These are phyloP conservation scores for Coemansia sp. DNA, from an alignment of 192 early-diverging fungal genomes.

Conservation along the genomic window DNA sequence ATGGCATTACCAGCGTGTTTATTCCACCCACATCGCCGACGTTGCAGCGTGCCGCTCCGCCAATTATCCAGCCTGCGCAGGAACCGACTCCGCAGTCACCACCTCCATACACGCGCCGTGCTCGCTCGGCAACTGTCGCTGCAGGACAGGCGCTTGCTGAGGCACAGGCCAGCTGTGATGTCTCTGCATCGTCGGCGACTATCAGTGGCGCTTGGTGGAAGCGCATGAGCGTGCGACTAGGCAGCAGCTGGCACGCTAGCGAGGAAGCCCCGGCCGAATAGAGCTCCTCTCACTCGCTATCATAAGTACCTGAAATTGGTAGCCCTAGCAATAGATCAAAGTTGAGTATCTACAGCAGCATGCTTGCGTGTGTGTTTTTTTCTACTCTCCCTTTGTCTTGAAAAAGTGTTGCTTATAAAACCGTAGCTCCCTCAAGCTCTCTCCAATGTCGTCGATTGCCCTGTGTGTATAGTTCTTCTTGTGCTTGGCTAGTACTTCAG, in stretches of 20 bases:
- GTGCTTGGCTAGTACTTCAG: constrained; percentile 21
- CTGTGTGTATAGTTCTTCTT: constrained; percentile 62
- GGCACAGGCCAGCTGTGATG: neutral
- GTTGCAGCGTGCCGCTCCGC: constrained; percentile 4
- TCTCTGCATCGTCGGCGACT: constrained; percentile 19
- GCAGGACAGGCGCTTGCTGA: constrained; percentile 15
- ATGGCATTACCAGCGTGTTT: constrained; percentile 53
- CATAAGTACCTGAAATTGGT: neutral
- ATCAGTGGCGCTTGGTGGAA: constrained; percentile 42
- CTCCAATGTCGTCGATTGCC: constrained; percentile 85
- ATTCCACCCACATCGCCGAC: constrained; percentile 40
- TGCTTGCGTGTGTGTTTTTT: neutral
- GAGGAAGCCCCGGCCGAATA: constrained; percentile 21
- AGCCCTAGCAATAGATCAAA: neutral
- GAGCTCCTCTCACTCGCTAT: neutral
- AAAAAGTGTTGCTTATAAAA: constrained; percentile 55
- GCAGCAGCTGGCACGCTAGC: constrained; percentile 21
- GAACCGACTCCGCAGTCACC: constrained; percentile 12
- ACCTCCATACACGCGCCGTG: constrained; percentile 30
- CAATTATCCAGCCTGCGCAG: neutral
- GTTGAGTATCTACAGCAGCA: too few relatives aligned
- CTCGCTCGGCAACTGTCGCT: constrained; percentile 42
- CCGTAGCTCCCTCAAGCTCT: constrained; percentile 80
- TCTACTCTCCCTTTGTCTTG: neutral
- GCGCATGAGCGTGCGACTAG: constrained; percentile 43